A percentile compares a stretch with the other conserved stretches of the same genome.
These are phyloP conservation scores for Trichoderma virens DNA, from an alignment of 495 filamentous ascomycete genomes.

Conservation along the genomic window DNA sequence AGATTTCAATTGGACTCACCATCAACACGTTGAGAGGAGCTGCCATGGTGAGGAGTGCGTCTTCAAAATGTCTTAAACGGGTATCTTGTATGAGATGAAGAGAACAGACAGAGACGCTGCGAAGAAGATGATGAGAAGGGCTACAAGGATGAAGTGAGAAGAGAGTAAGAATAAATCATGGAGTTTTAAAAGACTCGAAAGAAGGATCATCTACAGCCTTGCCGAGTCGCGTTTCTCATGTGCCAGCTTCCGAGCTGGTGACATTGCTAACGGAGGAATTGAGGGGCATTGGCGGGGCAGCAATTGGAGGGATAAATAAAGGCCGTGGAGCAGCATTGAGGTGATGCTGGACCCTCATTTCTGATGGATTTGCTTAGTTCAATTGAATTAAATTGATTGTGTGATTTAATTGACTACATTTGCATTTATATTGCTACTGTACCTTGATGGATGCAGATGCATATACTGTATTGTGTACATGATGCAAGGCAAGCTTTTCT, in stretches of 20 bases:
- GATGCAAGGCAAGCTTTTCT: too few species aligned
- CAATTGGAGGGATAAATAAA: constrained; percentile 7
- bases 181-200: background rate
- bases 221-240: background rate
- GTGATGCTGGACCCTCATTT: background rate
- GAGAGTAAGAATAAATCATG: background rate
- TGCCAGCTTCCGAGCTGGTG: background rate
- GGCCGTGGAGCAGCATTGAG: background rate
- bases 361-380: too few species aligned
- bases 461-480: too few species aligned
- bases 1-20: constrained; percentile 38
- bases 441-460: too few species aligned
- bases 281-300: constrained; percentile 5
- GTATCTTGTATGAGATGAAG: background rate
- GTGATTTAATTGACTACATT: too few species aligned
- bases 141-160: background rate
- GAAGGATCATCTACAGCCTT: background rate
- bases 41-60: constrained; percentile 41
- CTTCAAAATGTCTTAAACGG: too few species aligned
- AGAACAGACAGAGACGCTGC: too few species aligned
- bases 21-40: constrained; percentile 78
- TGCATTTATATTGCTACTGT: too few species aligned
- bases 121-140: background rate
- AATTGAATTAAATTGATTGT: too few species aligned
- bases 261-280: background rate